Conservation (phyloP, 768 basidiomycete genomes). For the Gloeostereum incarnatum region DNA sequence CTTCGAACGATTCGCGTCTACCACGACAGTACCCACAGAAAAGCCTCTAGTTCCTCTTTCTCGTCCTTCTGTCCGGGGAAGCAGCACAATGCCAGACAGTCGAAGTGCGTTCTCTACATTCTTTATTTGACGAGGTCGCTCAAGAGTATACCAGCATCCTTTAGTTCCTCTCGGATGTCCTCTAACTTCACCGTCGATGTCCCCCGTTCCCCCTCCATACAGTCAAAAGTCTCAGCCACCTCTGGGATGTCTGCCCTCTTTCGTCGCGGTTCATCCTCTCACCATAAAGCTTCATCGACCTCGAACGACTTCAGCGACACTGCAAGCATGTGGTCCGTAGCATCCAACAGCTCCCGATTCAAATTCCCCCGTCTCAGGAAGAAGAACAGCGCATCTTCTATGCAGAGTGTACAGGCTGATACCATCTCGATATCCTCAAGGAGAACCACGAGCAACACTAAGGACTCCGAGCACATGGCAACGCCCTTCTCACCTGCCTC, state of each 20-base stretch:
- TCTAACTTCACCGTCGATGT: constrained; percentile 20
- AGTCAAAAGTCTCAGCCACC: constrained; percentile 41
- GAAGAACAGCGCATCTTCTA: constrained; percentile 39
- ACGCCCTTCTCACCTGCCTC: constrained; percentile 18
- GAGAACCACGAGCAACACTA: constrained; percentile 18
- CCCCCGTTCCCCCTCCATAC: constrained; percentile 41
- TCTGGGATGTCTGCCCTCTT: constrained; percentile 44
- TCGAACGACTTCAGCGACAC: constrained; percentile 39
- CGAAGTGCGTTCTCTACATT: neutral
- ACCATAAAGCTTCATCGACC: constrained; percentile 13
- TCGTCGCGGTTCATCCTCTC: constrained; percentile 30
- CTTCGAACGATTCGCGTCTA: constrained; percentile 68
- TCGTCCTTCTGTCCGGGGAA: constrained; percentile 8
- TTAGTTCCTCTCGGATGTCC: constrained; percentile 12
- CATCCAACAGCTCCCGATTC: constrained; percentile 28
- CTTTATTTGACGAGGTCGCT: neutral
- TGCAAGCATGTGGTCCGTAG: constrained; percentile 27
- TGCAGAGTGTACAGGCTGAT: constrained; percentile 33
- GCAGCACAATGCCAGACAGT: neutral
- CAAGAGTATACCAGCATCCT: neutral
- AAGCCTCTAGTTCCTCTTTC: constrained; percentile 49
- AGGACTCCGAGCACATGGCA: constrained; percentile 13
- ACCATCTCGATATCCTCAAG: constrained; percentile 35
- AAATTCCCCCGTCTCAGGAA: constrained; percentile 27
- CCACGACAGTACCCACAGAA: constrained; percentile 51